Base-by-base conservation (phyloP, 768 basidiomycete species). In the Boletus fagicola region DNA sequence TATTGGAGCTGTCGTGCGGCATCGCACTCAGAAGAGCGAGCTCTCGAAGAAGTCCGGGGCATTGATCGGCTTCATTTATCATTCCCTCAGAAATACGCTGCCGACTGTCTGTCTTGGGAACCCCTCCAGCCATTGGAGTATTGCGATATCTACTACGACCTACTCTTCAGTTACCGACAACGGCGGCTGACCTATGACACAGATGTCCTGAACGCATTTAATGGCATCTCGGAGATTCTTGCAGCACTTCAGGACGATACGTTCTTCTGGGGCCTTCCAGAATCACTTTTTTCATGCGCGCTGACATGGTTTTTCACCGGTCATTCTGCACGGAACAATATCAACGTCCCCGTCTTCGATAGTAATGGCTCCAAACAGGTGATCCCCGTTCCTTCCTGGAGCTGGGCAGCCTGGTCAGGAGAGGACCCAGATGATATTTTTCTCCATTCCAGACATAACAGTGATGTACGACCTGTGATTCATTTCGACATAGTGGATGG, bases 351-450 rank as follows among this genome's bases (percentile, higher is more conserved):
- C 5, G 12, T 56, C 44, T 51, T 63, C n/a, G 13, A 49, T 5
- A 30, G 9, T 20, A 18, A 64, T 2, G 62, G 62, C 11, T 44
- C 53, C 1, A 47, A 45, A 39, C 11, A 57, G n/a, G 51, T 43
- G 46, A 33, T 59, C 1, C 42, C 54, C 3, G 35, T 65, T 2
- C 64, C 64, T 35, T 65, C 64, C 6, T 65, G 64, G 64, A 65
- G 64, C 30, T 65, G 64, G 63, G 39, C 45, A 2, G 56, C 56
- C 11, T 57, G 56, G 56, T 63, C 56, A 26, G 53, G 36, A 12
- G 16, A 43, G 35, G 30, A 51, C 18, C 24, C 33, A 4, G 6
- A 28, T 4, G 6, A 28, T 4, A 28, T 28, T 28, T 1, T 11
- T 26, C 42, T 52, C 31, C 13, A 8, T 5, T 22, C 1, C 1